Evolutionary conservation across 352 stramenopile species (phyloP).

Genomic region (Phytopythium cucurbitacearum): DNA sequence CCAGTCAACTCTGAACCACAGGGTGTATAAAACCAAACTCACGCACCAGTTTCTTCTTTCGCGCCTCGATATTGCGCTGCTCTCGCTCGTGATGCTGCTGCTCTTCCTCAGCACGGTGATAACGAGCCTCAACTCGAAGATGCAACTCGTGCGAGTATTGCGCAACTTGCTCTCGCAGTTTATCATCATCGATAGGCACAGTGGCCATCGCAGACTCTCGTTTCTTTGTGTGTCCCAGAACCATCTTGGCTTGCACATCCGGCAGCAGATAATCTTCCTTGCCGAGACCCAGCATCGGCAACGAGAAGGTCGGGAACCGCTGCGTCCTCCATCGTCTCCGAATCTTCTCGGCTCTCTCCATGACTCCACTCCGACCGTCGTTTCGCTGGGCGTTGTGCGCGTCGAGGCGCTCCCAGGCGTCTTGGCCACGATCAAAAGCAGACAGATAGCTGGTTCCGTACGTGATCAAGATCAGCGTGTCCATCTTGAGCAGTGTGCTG

Average conservation of each 20-base stretch:
- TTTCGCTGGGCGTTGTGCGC: constrained; percentile 5
- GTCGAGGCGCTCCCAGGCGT: constrained; percentile 10
- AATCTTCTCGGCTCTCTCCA: constrained; percentile 23
- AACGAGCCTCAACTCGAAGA: constrained; percentile 26
- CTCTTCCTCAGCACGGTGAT: constrained; percentile 27
- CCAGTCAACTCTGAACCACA: no score
- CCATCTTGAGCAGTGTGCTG: constrained; percentile 26
- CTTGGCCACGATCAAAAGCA: constrained; percentile 11
- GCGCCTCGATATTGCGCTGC: constrained; percentile 31
- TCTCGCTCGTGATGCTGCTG: constrained; percentile 27
- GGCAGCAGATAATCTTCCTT: constrained; percentile 32
- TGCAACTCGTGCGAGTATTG: constrained; percentile 34
- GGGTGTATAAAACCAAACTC: background rate
- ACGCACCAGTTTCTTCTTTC: constrained; percentile 28
- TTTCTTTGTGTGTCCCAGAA: constrained; percentile 9
- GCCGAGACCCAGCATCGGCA: constrained; percentile 31
- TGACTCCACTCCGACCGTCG: constrained; percentile 9
- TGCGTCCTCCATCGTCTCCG: constrained; percentile 34
- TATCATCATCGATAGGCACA: constrained; percentile 25
- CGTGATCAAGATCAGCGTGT: constrained; percentile 42
- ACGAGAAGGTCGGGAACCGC: constrained; percentile 40
- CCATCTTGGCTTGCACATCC: constrained; percentile 21
- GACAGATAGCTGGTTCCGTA: constrained; percentile 37
- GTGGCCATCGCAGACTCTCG: constrained; percentile 11
- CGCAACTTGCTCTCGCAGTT: constrained; percentile 34